A percentile compares a stretch with the other conserved stretches of the same genome.
Conservation (phyloP, 2,329 filamentous ascomycete genomes). For the Rhytidhysteron rufulum region DNA sequence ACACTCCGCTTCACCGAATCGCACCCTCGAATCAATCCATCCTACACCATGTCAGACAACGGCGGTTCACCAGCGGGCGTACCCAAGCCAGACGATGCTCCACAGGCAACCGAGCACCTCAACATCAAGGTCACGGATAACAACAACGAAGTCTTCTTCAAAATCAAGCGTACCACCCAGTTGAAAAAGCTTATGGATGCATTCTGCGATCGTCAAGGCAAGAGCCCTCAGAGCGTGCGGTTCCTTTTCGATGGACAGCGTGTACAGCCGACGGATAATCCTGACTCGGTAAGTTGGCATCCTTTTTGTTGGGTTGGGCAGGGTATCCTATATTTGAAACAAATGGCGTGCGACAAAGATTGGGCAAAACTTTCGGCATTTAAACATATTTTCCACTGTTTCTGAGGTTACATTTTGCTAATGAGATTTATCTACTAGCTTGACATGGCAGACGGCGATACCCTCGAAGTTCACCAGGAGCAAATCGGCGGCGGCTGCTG, state of each 20-base stretch:
- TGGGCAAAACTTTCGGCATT: too few relatives aligned
- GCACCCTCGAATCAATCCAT: neutral
- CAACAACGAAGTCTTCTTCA: slow-evolving; percentile 99
- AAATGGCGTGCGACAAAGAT: too few relatives aligned
- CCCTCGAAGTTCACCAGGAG: slow-evolving; percentile 95
- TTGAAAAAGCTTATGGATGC: slow-evolving; percentile 98
- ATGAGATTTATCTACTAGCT: slow-evolving; percentile 55
- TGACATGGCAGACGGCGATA: slow-evolving; percentile 95
- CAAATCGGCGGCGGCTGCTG: slow-evolving; percentile 81
- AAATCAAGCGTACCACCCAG: slow-evolving; percentile 96
- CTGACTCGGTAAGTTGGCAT: slow-evolving; percentile 71
- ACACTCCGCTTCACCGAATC: too few relatives aligned
- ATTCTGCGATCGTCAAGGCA: slow-evolving; percentile 95
- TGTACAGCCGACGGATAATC: slow-evolving; percentile 84
- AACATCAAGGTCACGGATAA: slow-evolving; percentile 99
- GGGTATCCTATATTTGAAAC: too few relatives aligned
- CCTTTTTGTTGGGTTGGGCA: slow-evolving; percentile 2
- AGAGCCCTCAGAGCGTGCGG: slow-evolving; percentile 75
- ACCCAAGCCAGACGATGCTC: slow-evolving; percentile 42
- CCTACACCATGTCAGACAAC: slow-evolving; percentile 42
- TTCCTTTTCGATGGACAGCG: slow-evolving; percentile 96
- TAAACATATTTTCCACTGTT: too few relatives aligned
- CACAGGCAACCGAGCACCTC: slow-evolving; percentile 69
- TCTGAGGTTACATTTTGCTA: too few relatives aligned
- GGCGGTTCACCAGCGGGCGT: slow-evolving; percentile 36